Conservation (phyloP, 768 basidiomycete genomes). For the Psilocybe sp. region DNA sequence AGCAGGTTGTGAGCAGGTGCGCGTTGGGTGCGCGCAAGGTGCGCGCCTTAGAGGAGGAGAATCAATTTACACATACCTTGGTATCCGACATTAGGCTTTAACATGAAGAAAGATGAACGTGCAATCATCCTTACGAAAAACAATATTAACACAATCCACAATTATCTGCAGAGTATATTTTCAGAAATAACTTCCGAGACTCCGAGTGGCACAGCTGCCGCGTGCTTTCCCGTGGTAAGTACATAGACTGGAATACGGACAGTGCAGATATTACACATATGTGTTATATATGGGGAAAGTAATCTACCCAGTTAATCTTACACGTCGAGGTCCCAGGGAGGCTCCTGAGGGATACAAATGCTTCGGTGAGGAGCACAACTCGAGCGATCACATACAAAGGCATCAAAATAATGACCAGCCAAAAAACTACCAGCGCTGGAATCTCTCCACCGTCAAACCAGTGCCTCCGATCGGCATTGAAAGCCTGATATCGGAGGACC, state of each 20-base stretch:
- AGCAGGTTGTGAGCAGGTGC: too few relatives aligned
- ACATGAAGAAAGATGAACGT: too few relatives aligned
- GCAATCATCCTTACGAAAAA: too few relatives aligned
- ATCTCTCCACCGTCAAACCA: neutral
- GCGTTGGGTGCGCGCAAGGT: too few relatives aligned
- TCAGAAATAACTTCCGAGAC: too few relatives aligned
- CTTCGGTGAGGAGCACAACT: constrained; percentile 7
- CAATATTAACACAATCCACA: too few relatives aligned
- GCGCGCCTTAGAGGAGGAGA: too few relatives aligned
- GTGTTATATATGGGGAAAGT: constrained; percentile 13
- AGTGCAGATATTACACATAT: neutral
- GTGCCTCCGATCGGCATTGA: neutral
- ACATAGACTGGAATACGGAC: neutral
- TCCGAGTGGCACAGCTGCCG: too few relatives aligned
- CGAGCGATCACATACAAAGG: constrained; percentile 12
- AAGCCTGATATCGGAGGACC: constrained; percentile 7
- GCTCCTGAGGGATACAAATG: constrained; percentile 10
- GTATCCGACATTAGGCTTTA: too few relatives aligned
- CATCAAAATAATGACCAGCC: neutral
- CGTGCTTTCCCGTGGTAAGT: too few relatives aligned
- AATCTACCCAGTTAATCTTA: constrained; percentile 9
- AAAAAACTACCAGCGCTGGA: neutral
- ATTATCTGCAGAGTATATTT: too few relatives aligned
- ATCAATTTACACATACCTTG: too few relatives aligned
- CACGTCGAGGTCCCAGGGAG: constrained; percentile 6